Evolutionary conservation across 352 stramenopile genomes (phyloP), one percentile per base, ranked within the genome.

Genomic region (Peronospora farinosa): DNA sequence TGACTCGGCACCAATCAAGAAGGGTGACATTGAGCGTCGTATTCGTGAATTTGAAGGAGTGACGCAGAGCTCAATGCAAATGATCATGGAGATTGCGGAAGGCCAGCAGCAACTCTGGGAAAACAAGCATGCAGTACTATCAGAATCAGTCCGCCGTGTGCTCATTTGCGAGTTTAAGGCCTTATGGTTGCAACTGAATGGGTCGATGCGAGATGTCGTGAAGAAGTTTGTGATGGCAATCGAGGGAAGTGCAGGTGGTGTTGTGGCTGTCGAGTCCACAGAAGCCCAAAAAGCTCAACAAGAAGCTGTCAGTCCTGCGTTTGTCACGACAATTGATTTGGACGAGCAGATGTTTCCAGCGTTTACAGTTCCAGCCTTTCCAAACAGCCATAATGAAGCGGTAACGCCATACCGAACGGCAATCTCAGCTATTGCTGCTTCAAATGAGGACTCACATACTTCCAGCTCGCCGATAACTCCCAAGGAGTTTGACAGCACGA

Each of bases 1-100:
- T 0, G 76, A 86, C 43, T 69, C 69, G 3, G 78, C 74, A 9
- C 80, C 75, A 7, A 86, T 74, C 17, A 71, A 73, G 25, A 77
- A 76, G 36, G 64, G 67, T 0, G 78, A 87, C n/a, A 77, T 88
- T 28, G 63, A 87, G 42, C 63, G 65, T 43, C 67, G 77, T 1
- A 88, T 91, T 37, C 67, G 48, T 10, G 78, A 91, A 41, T 88
- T 84, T 35, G 67, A 70, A 10, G 66, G 62, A 0, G 64, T 87
- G 5, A 78, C 74, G n/a, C 38, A 71, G 5, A 63, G 54, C 16
- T 82, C 77, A 5, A 75, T 57, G 42, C 73, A 88, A 48, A 39
- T 51, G 13, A 76, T 90, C 28, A 55, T 70, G 27, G 65, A 86
- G 37, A 78, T 87, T 17, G 76, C 72, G 2, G 62, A 67, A 27